phyloP scores from a whole-genome alignment of 1,284 basidiomycete genomes.

The Ceratobasidium sp. region DNA sequence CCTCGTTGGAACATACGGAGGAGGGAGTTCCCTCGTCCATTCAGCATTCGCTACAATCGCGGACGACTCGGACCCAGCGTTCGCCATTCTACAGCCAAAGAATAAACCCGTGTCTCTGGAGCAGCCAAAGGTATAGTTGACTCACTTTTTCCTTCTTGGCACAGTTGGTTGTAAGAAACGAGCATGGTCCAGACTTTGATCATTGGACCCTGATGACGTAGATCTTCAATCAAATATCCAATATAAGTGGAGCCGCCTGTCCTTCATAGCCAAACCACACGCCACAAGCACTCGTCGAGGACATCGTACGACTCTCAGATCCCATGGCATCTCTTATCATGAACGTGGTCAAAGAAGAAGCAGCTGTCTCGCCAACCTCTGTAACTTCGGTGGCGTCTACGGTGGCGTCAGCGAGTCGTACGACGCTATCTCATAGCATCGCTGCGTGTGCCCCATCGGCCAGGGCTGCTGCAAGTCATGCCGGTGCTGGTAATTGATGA shows the following conservation, averaged over 20 bases:
- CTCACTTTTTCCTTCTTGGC: constrained; percentile 38
- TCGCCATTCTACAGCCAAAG: not conserved
- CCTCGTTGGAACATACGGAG: constrained; percentile 20
- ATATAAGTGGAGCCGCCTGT: not conserved
- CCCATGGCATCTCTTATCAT: constrained; percentile 24
- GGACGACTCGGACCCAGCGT: not conserved
- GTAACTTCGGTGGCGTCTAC: constrained; percentile 16
- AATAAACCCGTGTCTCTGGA: not conserved
- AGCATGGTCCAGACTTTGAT: not conserved
- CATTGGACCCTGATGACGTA: constrained; percentile 26
- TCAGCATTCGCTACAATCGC: not conserved
- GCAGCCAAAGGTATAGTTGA: not conserved
- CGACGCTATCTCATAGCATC: constrained; percentile 10
- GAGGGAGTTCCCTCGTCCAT: constrained; percentile 16
- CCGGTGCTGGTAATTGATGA: not conserved
- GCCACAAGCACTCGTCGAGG: not conserved
- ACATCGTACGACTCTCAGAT: not conserved
- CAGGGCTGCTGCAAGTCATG: constrained; percentile 20
- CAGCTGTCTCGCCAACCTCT: not conserved
- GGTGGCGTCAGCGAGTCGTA: constrained; percentile 13
- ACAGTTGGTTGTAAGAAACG: not conserved
- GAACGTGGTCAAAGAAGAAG: constrained; percentile 32
- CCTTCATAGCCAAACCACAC: not conserved
- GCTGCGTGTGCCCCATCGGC: constrained; percentile 22
- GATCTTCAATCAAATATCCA: too few species aligned